These are phyloP conservation scores for Immersiporthe knoxdaviesiana DNA, from an alignment of 2,329 filamentous ascomycete genomes.

Conservation along the genomic window DNA sequence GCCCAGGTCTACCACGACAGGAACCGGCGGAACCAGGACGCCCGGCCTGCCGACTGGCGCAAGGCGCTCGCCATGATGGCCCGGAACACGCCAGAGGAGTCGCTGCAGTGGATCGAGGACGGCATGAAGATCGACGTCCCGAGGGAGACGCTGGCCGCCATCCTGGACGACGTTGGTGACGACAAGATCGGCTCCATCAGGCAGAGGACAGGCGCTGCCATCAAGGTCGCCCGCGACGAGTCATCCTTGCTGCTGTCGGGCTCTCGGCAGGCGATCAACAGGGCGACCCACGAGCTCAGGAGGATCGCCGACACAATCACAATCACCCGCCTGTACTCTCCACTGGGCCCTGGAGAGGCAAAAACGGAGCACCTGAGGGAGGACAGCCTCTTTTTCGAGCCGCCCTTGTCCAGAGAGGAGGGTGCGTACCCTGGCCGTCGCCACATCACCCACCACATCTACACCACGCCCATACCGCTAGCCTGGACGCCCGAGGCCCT, in stretches of 20 bases:
- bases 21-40: constrained; percentile 33
- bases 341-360: constrained; percentile 8
- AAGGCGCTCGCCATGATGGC: constrained; percentile 44
- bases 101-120: constrained; percentile 25
- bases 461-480: constrained; percentile 13
- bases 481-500: constrained; percentile 38
- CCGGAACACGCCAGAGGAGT: constrained; percentile 38
- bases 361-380: constrained; percentile 6
- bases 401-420: constrained; percentile 24
- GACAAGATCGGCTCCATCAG: constrained; percentile 37
- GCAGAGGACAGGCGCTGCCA: constrained; percentile 33
- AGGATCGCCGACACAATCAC: constrained; percentile 29
- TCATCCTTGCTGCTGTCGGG: constrained; percentile 37
- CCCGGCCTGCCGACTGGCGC: constrained; percentile 42
- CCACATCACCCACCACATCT: constrained; percentile 11
- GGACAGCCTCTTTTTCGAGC: constrained; percentile 15
- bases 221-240: constrained; percentile 33
- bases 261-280: constrained; percentile 28
- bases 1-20: constrained; percentile 44
- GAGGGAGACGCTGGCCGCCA: constrained; percentile 29
- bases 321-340: constrained; percentile 26
- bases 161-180: constrained; percentile 25
- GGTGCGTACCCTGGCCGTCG: constrained; percentile 5
- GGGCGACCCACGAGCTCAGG: constrained; percentile 33
- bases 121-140: constrained; percentile 36